These are phyloP conservation scores for Trichoderma sp. DNA, from an alignment of 2,329 filamentous ascomycete species.

Conservation along the genomic window DNA sequence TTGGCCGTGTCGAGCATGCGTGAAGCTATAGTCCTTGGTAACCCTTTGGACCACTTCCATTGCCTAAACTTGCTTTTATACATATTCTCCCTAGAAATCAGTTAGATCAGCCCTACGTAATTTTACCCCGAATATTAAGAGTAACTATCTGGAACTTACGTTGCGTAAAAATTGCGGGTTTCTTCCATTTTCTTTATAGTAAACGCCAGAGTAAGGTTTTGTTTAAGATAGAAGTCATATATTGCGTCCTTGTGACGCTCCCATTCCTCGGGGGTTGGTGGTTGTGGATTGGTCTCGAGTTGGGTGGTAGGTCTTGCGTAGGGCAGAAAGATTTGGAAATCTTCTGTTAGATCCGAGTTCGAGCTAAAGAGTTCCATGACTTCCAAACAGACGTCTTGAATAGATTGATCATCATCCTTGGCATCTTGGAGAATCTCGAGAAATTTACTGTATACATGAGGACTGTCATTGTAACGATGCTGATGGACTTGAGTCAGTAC, in stretches of 20 bases:
- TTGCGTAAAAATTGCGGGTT: neutral
- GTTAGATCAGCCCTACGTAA: neutral
- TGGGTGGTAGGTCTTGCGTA: neutral
- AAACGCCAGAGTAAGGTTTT: neutral
- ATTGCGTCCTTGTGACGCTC: neutral
- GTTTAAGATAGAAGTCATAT: neutral
- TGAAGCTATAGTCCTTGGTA: neutral
- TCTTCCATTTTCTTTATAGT: neutral
- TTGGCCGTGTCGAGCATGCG: neutral
- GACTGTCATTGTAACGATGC: neutral
- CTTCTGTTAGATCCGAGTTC: neutral
- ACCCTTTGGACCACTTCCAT: neutral
- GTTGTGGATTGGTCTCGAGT: too few species aligned
- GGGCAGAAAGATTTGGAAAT: neutral
- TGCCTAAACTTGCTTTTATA: neutral
- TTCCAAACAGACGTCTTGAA: too few species aligned
- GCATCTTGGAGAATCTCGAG: neutral
- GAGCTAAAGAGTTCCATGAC: neutral
- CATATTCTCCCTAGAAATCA: neutral
- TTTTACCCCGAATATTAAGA: neutral
- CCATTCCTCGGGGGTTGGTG: neutral
- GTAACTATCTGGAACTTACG: neutral
- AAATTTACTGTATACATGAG: neutral
- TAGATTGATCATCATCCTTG: neutral
- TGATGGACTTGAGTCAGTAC: neutral